A percentile compares a stretch with the other conserved stretches of the same genome.
Evolutionary conservation across 768 basidiomycete species (phyloP).

Genomic region (Rhodocollybia butyracea): DNA sequence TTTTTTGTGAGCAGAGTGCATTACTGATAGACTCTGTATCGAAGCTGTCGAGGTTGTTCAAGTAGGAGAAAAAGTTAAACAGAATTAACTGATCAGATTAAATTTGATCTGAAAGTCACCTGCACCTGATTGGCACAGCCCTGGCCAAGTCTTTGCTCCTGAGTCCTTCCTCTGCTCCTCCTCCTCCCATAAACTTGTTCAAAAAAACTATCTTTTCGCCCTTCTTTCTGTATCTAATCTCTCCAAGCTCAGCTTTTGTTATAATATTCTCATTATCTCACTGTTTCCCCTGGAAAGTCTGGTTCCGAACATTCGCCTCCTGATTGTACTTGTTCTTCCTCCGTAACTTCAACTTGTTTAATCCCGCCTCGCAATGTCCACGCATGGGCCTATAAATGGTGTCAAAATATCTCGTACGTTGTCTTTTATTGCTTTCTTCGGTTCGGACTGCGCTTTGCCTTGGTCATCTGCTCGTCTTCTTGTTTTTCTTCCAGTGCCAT

Average conservation of each 20-base stretch:
- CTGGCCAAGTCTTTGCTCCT: background rate
- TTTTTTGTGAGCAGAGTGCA: no score
- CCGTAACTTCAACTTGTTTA: background rate
- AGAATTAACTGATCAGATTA: no score
- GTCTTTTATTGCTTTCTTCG: constrained; percentile 12
- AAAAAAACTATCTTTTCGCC: no score
- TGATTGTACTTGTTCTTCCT: constrained; percentile 3
- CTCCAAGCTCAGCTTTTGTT: background rate
- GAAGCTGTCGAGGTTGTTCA: no score
- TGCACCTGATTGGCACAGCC: no score
- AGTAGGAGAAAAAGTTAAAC: no score
- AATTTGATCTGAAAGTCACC: no score
- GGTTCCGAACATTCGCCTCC: background rate
- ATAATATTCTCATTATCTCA: background rate
- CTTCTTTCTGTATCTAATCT: no score
- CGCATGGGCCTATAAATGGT: constrained; percentile 82
- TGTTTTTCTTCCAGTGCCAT: constrained; percentile 23
- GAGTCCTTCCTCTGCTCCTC: background rate
- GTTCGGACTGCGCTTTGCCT: constrained; percentile 6
- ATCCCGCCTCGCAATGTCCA: constrained; percentile 48
- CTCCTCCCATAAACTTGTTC: no score
- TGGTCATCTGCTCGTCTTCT: constrained; percentile 8
- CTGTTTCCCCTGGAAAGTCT: background rate
- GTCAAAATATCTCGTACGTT: constrained; percentile 83
- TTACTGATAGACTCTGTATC: no score